phyloP scores from a whole-genome alignment of 2,329 filamentous ascomycete genomes.

The Trichoderma cornu-damae region DNA sequence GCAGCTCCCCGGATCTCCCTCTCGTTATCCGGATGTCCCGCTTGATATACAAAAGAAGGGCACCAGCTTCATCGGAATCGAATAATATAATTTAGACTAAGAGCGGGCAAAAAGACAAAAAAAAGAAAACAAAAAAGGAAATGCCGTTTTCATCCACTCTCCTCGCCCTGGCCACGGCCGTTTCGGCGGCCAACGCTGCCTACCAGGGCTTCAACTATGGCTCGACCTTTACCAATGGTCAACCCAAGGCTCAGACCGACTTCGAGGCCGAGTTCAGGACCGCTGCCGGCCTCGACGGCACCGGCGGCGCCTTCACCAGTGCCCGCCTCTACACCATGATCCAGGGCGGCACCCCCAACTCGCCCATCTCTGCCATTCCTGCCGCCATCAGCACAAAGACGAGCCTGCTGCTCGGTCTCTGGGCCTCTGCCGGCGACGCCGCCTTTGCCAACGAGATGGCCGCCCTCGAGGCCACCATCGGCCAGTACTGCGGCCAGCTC shows the following conservation, averaged over 20 bases:
- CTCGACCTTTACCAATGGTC: conserved; percentile 54
- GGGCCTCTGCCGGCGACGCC: conserved; percentile 64
- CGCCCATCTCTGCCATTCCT: conserved; percentile 66
- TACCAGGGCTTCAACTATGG: conserved; percentile 72
- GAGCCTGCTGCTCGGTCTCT: conserved; percentile 73
- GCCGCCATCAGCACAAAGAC: conserved; percentile 79
- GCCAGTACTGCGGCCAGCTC: conserved; percentile 62
- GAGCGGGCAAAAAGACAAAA: too few relatives aligned
- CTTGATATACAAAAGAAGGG: background rate
- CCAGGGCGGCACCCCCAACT: conserved; percentile 60
- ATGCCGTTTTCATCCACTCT: conserved; percentile 34
- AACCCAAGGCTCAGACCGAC: conserved; percentile 55
- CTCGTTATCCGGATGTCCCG: conserved; percentile 1
- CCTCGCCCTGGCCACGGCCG: conserved; percentile 33
- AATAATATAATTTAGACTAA: background rate
- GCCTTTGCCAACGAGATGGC: conserved; percentile 66
- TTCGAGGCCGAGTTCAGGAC: conserved; percentile 66
- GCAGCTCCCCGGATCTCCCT: background rate
- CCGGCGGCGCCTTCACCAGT: conserved; percentile 58
- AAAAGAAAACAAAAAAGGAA: too few relatives aligned
- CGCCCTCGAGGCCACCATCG: conserved; percentile 65
- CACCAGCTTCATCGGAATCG: background rate
- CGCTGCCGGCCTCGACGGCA: conserved; percentile 59
- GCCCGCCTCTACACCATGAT: conserved; percentile 73
- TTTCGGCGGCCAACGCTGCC: conserved; percentile 35